phyloP scores from a whole-genome alignment of 2,329 filamentous ascomycete species.

The Emergomyces orientalis region DNA sequence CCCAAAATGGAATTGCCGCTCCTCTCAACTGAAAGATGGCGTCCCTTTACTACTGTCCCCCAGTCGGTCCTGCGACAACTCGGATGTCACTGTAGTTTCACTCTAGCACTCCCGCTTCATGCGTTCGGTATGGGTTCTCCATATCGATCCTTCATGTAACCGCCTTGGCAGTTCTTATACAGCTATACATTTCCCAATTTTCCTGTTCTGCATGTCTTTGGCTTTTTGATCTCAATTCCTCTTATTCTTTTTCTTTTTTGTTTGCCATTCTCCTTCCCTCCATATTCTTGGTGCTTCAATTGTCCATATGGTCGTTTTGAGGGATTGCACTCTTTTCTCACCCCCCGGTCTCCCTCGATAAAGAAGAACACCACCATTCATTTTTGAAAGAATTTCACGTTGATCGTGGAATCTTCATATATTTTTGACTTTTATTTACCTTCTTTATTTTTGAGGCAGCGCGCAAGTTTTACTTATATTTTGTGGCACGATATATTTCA shows the following conservation, averaged over 20 bases:
- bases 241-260: conserved; percentile 10
- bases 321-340: conserved; percentile 18
- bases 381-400: conserved; percentile 15
- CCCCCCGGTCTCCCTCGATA: conserved; percentile 12
- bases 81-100: conserved; percentile 14
- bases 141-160: conserved; percentile 9
- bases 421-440: conserved; percentile 1
- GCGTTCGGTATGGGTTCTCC: conserved; percentile 16
- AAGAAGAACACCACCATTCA: not conserved
- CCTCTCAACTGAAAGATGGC: not conserved
- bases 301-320: conserved; percentile 12
- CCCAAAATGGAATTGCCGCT: not conserved
- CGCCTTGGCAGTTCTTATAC: conserved; percentile 14
- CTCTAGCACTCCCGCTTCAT: conserved; percentile 19
- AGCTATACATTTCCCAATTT: conserved; percentile 3
- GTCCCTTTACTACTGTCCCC: not conserved
- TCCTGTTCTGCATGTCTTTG: not conserved
- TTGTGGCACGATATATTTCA: not conserved
- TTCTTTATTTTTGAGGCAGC: not conserved
- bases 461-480: not conserved
- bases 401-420: conserved; percentile 17
- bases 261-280: conserved; percentile 9
- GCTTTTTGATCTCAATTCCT: conserved; percentile 12
- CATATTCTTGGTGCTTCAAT: conserved; percentile 10
- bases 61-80: conserved; percentile 9